Evolutionary conservation across 306 rosid species (phyloP).

Genomic region (Prunus armeniaca): DNA sequence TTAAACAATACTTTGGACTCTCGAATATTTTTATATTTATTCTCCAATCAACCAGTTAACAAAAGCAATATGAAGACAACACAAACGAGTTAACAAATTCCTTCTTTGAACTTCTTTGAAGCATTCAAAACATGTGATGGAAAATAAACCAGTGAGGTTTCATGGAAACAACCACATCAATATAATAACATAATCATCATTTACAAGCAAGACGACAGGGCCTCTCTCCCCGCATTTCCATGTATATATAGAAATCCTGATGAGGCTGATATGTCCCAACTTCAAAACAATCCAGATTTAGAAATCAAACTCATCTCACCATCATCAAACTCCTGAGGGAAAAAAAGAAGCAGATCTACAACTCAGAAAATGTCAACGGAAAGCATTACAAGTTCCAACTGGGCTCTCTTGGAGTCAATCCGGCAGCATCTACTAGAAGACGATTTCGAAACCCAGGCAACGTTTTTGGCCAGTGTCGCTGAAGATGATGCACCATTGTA

Average conservation of each 20-base stretch:
- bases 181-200: neutral
- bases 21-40: neutral
- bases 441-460: conserved; percentile 5
- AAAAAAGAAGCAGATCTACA: neutral
- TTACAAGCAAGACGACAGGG: neutral
- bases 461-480: neutral
- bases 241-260: neutral
- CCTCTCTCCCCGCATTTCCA: neutral
- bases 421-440: conserved; percentile 26
- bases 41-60: neutral
- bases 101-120: neutral
- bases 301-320: neutral
- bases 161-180: neutral
- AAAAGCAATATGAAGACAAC: neutral
- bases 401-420: conserved; percentile 22
- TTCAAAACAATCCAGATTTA: neutral
- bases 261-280: neutral
- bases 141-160: neutral
- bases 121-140: conserved; percentile 6
- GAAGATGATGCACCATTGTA: neutral
- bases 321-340: neutral
- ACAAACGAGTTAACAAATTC: neutral
- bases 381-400: conserved; percentile 6
- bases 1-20: too few relatives aligned
- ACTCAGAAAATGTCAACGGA: conserved; percentile 4